Conservation (phyloP, 2,329 filamentous ascomycete species). For the Coniochaeta ligniaria region DNA sequence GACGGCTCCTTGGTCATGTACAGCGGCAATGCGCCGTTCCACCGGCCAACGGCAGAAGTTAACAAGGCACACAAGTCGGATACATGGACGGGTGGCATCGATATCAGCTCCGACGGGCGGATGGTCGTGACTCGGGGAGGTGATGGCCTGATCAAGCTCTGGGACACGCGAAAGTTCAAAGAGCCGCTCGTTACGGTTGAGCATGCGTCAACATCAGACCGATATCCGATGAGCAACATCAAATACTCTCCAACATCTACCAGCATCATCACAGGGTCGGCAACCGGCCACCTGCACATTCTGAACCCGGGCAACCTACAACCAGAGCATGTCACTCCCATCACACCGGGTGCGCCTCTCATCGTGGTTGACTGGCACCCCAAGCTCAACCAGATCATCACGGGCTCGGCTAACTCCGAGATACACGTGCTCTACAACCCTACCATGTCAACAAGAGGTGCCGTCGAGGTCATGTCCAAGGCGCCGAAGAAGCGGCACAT, state of each 20-base stretch:
- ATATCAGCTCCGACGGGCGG: conserved; percentile 84
- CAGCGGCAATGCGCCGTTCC: conserved; percentile 79
- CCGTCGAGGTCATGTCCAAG: conserved; percentile 82
- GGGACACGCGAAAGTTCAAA: conserved; percentile 96
- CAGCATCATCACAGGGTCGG: conserved; percentile 83
- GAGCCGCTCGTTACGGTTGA: conserved; percentile 72
- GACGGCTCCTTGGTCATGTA: conserved; percentile 93
- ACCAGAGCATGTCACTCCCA: conserved; percentile 75
- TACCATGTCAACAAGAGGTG: conserved; percentile 70
- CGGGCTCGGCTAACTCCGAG: conserved; percentile 85
- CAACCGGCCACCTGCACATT: conserved; percentile 80
- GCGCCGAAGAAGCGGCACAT: conserved; percentile 93
- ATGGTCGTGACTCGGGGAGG: conserved; percentile 87
- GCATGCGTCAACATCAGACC: conserved; percentile 74
- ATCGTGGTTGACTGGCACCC: conserved; percentile 87
- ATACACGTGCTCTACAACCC: conserved; percentile 90
- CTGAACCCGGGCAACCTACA: conserved; percentile 86
- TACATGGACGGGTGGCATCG: conserved; percentile 88
- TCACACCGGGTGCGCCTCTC: conserved; percentile 78
- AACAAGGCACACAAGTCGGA: conserved; percentile 72
- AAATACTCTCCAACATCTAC: conserved; percentile 79
- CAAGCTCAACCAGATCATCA: conserved; percentile 93
- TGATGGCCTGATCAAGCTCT: conserved; percentile 88
- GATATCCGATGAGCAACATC: conserved; percentile 82
- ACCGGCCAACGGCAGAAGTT: conserved; percentile 75